These are phyloP conservation scores for Radiomyces spectabilis DNA, from an alignment of 192 early-diverging fungal genomes.

Conservation along the genomic window DNA sequence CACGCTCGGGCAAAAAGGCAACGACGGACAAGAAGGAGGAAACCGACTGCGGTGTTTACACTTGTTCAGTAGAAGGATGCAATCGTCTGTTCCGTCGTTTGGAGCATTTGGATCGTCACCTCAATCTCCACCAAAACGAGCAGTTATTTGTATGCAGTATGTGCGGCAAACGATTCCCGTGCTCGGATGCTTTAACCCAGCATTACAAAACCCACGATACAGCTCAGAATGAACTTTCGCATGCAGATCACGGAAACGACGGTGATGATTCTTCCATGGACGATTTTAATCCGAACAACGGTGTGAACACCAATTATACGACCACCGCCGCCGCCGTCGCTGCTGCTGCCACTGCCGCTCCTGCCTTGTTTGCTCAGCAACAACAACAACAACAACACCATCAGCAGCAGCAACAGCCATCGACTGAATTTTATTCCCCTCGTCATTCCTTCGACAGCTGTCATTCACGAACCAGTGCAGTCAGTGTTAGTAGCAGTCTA, in stretches of 20 bases:
- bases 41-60: conserved; percentile 2
- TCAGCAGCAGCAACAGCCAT: background rate
- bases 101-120: conserved; percentile 2
- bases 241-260: background rate
- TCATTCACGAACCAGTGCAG: background rate
- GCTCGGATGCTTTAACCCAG: conserved; percentile 2
- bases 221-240: background rate
- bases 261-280: conserved; percentile 1
- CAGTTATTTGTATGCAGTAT: conserved; percentile 2
- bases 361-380: background rate
- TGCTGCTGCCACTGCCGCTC: background rate
- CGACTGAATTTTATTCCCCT: conserved; percentile 2
- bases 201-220: conserved; percentile 3
- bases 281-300: background rate
- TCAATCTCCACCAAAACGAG: background rate
- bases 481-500: conserved; percentile 1
- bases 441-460: conserved; percentile 5
- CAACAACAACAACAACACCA: background rate
- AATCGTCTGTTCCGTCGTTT: background rate
- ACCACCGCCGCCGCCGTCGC: background rate
- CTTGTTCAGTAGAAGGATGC: no score
- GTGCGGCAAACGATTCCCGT: conserved; percentile 7
- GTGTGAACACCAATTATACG: background rate
- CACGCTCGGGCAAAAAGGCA: background rate
- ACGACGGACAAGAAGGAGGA: background rate